Evolutionary conservation across 1,284 basidiomycete genomes (phyloP).

Genomic region (Melampsora abietis-canadensis): DNA sequence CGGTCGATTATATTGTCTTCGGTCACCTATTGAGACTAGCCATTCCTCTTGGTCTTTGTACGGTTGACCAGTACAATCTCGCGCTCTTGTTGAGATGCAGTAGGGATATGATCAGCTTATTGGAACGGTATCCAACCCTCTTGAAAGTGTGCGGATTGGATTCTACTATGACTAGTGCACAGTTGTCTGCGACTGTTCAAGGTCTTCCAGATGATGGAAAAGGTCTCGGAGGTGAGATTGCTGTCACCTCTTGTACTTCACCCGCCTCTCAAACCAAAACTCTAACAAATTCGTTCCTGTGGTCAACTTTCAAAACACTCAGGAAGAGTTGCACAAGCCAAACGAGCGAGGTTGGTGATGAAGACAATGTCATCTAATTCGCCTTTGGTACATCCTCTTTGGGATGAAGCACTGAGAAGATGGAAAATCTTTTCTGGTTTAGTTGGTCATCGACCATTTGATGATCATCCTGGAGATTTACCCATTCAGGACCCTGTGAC

Average conservation of each 20-base stretch:
- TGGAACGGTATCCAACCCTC: constrained; percentile 32
- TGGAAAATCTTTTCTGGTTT: constrained; percentile 33
- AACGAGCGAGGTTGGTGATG: constrained; percentile 41
- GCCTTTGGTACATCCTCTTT: constrained; percentile 25
- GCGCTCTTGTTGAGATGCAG: constrained; percentile 36
- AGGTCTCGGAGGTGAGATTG: constrained; percentile 32
- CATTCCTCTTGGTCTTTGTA: constrained; percentile 41
- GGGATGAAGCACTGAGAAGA: constrained; percentile 40
- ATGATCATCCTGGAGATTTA: constrained; percentile 26
- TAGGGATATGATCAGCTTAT: constrained; percentile 35
- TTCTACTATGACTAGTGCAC: constrained; percentile 19
- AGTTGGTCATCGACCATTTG: constrained; percentile 41
- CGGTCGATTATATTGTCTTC: constrained; percentile 32
- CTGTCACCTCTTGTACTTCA: background rate
- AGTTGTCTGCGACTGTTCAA: constrained; percentile 30
- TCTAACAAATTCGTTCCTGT: background rate
- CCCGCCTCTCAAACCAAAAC: background rate
- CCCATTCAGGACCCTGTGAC: constrained; percentile 12
- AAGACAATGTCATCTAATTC: constrained; percentile 28
- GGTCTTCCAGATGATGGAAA: constrained; percentile 42
- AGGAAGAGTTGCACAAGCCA: constrained; percentile 41
- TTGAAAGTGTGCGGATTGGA: constrained; percentile 28
- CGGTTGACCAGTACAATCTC: constrained; percentile 42
- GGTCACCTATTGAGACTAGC: constrained; percentile 25
- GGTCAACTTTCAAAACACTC: background rate